Evolutionary conservation across 345 rosid genomes (phyloP).

Genomic region (Melastoma malabathricum): DNA sequence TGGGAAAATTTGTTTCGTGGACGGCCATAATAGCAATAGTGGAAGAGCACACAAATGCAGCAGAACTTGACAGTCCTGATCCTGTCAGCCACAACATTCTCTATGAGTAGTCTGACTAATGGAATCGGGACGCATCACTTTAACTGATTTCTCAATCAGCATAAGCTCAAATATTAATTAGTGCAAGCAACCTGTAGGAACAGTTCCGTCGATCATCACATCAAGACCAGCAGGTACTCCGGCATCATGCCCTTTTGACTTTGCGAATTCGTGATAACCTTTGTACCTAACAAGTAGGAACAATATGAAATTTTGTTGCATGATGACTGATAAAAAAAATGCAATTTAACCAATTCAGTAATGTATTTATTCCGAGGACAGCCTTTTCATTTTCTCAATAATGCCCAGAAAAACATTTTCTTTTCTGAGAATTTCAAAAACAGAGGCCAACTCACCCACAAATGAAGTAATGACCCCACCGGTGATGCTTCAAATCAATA

Average conservation of each 20-base stretch:
- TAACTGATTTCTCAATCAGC: too few relatives aligned
- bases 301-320: background rate
- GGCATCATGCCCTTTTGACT: constrained; percentile 56
- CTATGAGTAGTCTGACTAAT: too few relatives aligned
- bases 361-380: too few relatives aligned
- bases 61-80: constrained; percentile 89
- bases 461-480: constrained; percentile 91
- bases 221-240: constrained; percentile 76
- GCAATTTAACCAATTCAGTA: too few relatives aligned
- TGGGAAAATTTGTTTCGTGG: constrained; percentile 47
- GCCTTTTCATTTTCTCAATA: too few relatives aligned
- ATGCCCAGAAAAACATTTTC: too few relatives aligned
- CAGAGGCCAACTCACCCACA: constrained; percentile 51
- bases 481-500: constrained; percentile 77
- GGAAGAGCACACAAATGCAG: constrained; percentile 92
- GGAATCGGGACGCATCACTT: too few relatives aligned
- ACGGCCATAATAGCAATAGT: constrained; percentile 93
- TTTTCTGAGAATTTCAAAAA: background rate
- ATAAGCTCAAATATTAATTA: too few relatives aligned
- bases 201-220: constrained; percentile 78
- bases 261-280: constrained; percentile 66
- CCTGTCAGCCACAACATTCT: constrained; percentile 25
- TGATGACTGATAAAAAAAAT: too few relatives aligned
- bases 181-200: constrained; percentile 58
- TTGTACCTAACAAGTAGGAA: constrained; percentile 47